Conservation (phyloP, 768 basidiomycete genomes). For the Clathrus columnatus region DNA sequence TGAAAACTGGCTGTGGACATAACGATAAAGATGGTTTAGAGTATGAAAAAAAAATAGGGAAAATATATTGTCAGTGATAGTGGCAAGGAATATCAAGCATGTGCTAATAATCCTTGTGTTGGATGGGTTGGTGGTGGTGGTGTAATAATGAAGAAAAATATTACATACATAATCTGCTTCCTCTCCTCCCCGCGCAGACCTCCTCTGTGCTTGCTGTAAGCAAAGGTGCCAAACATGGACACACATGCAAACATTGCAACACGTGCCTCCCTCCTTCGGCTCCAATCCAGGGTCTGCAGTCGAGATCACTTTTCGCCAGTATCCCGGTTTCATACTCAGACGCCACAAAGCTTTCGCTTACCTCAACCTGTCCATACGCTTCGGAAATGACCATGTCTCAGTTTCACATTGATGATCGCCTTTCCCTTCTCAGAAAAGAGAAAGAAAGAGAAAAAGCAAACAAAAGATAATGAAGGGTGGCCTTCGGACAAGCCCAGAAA, state of each 20-base stretch:
- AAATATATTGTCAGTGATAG: neutral
- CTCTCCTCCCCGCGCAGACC: neutral
- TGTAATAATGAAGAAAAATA: too few species aligned
- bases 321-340: neutral
- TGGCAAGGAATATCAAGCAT: neutral
- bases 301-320: neutral
- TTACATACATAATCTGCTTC: neutral
- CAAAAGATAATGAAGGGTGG: neutral
- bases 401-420: neutral
- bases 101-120: neutral
- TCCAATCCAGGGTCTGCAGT: neutral
- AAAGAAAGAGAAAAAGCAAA: neutral
- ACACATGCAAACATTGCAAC: constrained; percentile 7
- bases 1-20: neutral
- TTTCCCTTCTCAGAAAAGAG: neutral
- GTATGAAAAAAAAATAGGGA: neutral
- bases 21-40: neutral
- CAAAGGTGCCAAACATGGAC: constrained; percentile 10
- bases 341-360: constrained; percentile 8
- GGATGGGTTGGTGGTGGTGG: neutral
- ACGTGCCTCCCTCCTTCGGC: neutral
- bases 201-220: neutral
- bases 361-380: neutral
- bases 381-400: neutral
- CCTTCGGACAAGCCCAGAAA: neutral